phyloP scores from a whole-genome alignment of 1,284 basidiomycete species.

The Ganoderma resinaceum region DNA sequence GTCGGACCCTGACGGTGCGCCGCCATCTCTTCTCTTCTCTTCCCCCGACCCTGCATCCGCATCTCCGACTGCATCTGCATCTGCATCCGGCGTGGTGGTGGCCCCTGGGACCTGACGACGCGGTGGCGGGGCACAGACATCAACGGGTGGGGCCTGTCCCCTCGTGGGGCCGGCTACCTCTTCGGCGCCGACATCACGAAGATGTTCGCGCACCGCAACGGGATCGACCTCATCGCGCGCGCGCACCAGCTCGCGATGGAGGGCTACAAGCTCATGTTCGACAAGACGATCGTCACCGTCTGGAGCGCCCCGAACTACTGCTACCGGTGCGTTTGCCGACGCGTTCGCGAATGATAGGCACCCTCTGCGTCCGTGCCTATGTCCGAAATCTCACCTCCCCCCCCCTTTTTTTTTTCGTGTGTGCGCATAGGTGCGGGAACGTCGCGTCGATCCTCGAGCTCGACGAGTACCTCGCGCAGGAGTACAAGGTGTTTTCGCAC shows the following conservation, averaged over 20 bases:
- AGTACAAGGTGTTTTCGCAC: constrained; percentile 90
- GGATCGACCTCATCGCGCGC: constrained; percentile 93
- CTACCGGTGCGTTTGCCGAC: constrained; percentile 82
- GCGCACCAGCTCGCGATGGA: constrained; percentile 99
- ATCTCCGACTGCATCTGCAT: background rate
- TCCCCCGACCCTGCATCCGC: constrained; percentile 2
- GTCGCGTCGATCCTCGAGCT: constrained; percentile 93
- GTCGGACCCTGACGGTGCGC: constrained; percentile 95
- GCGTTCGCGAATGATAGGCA: background rate
- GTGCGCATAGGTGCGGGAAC: constrained; percentile 80
- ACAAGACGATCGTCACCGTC: constrained; percentile 94
- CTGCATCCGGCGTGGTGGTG: background rate
- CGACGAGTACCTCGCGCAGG: constrained; percentile 89
- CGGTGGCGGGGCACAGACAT: constrained; percentile 68
- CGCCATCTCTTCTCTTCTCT: constrained; percentile 13
- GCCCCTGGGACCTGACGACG: background rate
- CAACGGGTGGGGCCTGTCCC: constrained; percentile 95
- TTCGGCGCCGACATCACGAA: constrained; percentile 95
- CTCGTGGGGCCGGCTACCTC: constrained; percentile 93
- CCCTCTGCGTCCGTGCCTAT: background rate
- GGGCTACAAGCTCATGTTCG: constrained; percentile 98
- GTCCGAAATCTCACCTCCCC: too few relatives aligned
- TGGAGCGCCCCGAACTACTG: constrained; percentile 99
- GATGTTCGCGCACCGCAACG: constrained; percentile 89
- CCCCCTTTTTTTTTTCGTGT: too few relatives aligned